phyloP scores from a whole-genome alignment of 768 basidiomycete genomes.

The Dendrothele bispora region DNA sequence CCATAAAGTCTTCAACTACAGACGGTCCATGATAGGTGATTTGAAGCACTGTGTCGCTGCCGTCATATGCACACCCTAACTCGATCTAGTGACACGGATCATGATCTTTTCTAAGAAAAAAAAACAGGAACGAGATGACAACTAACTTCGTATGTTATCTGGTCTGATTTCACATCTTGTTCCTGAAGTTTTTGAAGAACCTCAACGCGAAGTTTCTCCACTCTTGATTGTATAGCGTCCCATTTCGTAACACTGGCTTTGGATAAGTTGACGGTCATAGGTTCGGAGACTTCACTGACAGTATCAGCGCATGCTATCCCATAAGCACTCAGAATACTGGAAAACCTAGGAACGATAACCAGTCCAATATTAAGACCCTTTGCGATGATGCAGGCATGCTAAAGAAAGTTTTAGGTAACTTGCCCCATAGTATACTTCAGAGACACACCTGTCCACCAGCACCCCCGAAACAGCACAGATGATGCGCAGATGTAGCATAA shows the following conservation, averaged over 20 bases:
- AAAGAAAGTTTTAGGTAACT: slow-evolving; percentile 67
- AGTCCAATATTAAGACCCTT: slow-evolving; percentile 58
- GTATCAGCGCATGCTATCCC: slow-evolving; percentile 62
- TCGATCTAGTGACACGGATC: background rate
- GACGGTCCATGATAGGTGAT: background rate
- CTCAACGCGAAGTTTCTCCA: background rate
- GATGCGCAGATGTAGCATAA: slow-evolving; percentile 52
- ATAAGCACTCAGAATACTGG: slow-evolving; percentile 68
- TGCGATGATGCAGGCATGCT: slow-evolving; percentile 70
- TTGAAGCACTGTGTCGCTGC: background rate
- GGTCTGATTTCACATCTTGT: background rate
- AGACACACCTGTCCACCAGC: background rate
- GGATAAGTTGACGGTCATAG: slow-evolving; percentile 39
- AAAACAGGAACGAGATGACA: too few relatives aligned
- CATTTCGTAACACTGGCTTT: slow-evolving; percentile 14
- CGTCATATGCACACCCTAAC: background rate
- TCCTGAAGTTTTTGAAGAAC: background rate
- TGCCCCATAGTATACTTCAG: slow-evolving; percentile 43
- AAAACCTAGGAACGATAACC: slow-evolving; percentile 65
- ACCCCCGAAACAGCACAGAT: slow-evolving; percentile 36
- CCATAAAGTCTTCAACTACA: background rate
- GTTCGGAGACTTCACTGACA: slow-evolving; percentile 64
- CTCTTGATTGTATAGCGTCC: background rate
- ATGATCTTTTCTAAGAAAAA: background rate
- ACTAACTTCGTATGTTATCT: background rate